phyloP scores from a whole-genome alignment of 2,329 filamentous ascomycete species.

The Cytospora piceicola region DNA sequence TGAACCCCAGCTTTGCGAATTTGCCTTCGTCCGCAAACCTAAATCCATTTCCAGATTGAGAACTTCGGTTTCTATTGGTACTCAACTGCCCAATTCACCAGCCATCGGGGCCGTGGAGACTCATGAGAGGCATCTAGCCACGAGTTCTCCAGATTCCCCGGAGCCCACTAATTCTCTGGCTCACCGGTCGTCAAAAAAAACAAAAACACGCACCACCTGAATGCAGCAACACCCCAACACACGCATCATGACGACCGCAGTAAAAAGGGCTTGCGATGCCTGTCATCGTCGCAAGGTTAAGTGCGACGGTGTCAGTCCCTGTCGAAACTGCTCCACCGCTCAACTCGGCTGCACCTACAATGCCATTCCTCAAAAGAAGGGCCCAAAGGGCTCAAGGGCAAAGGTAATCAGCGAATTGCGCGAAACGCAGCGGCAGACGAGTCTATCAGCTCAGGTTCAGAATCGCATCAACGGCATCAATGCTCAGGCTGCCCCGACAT shows the following conservation, averaged over 20 bases:
- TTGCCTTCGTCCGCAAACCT: conserved; percentile 4
- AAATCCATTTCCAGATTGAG: conserved; percentile 4
- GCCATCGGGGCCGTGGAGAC: conserved; percentile 16
- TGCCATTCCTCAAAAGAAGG: conserved; percentile 76
- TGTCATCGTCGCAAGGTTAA: conserved; percentile 77
- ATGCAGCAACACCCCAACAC: conserved; percentile 15
- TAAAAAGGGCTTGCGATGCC: conserved; percentile 70
- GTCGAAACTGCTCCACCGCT: conserved; percentile 70
- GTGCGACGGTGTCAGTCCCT: conserved; percentile 72
- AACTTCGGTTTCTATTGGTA: background rate
- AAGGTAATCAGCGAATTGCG: conserved; percentile 77
- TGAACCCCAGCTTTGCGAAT: conserved; percentile 26
- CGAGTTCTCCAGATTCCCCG: conserved; percentile 21
- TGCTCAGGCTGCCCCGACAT: conserved; percentile 50
- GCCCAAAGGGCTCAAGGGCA: conserved; percentile 73
- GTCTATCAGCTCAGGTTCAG: conserved; percentile 64
- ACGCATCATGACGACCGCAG: conserved; percentile 52
- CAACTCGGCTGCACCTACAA: conserved; percentile 74
- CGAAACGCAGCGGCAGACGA: conserved; percentile 69
- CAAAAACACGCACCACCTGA: conserved; percentile 7
- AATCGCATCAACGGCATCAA: conserved; percentile 61
- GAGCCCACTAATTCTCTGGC: conserved; percentile 17
- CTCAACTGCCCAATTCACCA: conserved; percentile 12
- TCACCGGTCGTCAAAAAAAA: background rate
- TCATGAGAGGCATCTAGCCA: conserved; percentile 20